phyloP scores from a whole-genome alignment of 2,329 filamentous ascomycete genomes.

The Talaromyces verruculosus region DNA sequence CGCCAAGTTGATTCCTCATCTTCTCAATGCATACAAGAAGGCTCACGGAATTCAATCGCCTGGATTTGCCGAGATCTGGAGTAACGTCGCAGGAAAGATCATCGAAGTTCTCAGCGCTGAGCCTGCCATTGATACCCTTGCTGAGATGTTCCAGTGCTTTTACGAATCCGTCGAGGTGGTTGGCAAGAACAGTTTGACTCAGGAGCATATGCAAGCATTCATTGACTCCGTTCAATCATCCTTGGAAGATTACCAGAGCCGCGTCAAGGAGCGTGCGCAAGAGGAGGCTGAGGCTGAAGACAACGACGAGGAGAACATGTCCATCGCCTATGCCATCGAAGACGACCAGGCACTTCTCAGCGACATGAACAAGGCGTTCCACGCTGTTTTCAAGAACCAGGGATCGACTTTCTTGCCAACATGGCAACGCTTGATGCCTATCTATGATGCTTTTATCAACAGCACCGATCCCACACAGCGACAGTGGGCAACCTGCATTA shows the following conservation, averaged over 20 bases:
- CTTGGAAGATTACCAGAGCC: conserved; percentile 87
- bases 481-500: conserved; percentile 98
- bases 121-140: conserved; percentile 91
- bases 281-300: conserved; percentile 83
- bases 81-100: conserved; percentile 80
- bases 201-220: conserved; percentile 79
- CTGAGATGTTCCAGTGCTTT: conserved; percentile 99
- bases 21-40: conserved; percentile 92
- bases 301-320: conserved; percentile 84
- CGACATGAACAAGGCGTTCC: conserved; percentile 99
- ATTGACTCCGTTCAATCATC: conserved; percentile 82
- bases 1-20: conserved; percentile 88
- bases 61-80: conserved; percentile 81
- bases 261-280: conserved; percentile 78
- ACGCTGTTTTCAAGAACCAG: conserved; percentile 98
- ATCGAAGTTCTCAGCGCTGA: conserved; percentile 91
- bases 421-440: conserved; percentile 82
- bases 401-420: conserved; percentile 77
- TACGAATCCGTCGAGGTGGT: conserved; percentile 96
- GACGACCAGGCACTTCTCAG: conserved; percentile 95
- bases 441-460: conserved; percentile 81
- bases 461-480: conserved; percentile 84
- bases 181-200: conserved; percentile 76
- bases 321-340: conserved; percentile 85
- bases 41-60: conserved; percentile 78